phyloP scores from a whole-genome alignment of 176 grass and related monocot species.

The Miscanthus lutarioriparius region DNA sequence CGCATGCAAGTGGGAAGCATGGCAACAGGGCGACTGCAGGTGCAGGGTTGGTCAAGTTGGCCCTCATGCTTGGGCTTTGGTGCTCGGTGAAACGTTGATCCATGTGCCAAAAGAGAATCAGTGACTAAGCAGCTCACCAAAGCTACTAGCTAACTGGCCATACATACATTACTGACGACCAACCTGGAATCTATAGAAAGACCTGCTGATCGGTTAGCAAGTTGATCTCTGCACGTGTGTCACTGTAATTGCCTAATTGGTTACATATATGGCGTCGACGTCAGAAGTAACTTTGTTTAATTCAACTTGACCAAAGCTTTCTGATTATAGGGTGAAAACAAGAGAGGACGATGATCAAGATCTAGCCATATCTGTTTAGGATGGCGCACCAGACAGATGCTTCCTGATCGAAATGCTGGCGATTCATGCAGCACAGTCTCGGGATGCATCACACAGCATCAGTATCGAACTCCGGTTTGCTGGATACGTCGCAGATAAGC shows the following conservation, averaged over 20 bases:
- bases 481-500: neutral
- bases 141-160: neutral
- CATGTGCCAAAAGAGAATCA: conserved; percentile 36
- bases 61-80: neutral
- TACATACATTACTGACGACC: neutral
- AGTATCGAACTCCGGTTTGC: neutral
- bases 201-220: neutral
- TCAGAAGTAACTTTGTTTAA: neutral
- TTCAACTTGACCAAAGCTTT: neutral
- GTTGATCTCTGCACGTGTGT: conserved; percentile 23
- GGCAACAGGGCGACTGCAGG: conserved; percentile 3
- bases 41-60: neutral
- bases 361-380: neutral
- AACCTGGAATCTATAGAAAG: conserved; percentile 25
- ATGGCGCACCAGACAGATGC: neutral
- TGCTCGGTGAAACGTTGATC: conserved; percentile 14
- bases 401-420: neutral
- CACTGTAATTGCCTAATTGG: neutral
- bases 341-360: neutral
- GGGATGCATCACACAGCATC: neutral
- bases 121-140: neutral
- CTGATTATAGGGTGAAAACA: neutral
- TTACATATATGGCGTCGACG: neutral
- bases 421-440: neutral
- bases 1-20: conserved; percentile 33